Conservation (phyloP, 192 early-diverging fungal genomes). For the Mycoemilia scoparia region DNA sequence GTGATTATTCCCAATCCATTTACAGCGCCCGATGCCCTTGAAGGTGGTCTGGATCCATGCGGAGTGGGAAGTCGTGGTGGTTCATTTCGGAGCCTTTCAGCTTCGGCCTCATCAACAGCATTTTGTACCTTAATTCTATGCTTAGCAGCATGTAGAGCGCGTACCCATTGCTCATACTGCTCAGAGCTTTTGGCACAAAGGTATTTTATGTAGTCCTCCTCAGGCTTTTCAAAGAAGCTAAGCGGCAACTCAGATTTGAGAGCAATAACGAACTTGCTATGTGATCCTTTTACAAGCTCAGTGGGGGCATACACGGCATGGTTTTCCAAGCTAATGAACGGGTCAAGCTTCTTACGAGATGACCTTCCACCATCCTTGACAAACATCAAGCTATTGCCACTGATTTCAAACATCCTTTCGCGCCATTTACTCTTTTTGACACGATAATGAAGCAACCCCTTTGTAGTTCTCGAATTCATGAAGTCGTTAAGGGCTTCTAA, state of each 20-base stretch:
- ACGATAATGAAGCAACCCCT: slow-evolving; percentile 57
- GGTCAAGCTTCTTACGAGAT: slow-evolving; percentile 17
- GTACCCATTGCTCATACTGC: no score
- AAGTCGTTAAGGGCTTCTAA: background rate
- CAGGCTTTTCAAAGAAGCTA: slow-evolving; percentile 63
- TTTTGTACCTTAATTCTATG: no score
- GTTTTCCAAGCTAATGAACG: slow-evolving; percentile 34
- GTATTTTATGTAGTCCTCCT: slow-evolving; percentile 56
- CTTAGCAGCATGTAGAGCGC: no score
- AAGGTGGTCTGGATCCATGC: no score
- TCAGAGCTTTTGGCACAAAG: no score
- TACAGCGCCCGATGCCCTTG: no score
- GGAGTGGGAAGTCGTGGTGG: no score
- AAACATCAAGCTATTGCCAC: slow-evolving; percentile 14
- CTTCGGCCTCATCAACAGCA: no score
- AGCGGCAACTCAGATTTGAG: slow-evolving; percentile 63
- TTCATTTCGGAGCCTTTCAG: no score
- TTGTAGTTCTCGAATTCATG: slow-evolving; percentile 22
- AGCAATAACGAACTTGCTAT: slow-evolving; percentile 66
- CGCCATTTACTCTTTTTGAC: slow-evolving; percentile 74
- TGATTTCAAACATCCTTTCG: slow-evolving; percentile 47
- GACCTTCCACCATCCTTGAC: slow-evolving; percentile 15
- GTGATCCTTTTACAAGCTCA: slow-evolving; percentile 42
- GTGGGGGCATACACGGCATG: slow-evolving; percentile 76
- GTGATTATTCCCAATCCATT: no score